These are phyloP conservation scores for Phytophthora cryptogea DNA, from an alignment of 352 stramenopile genomes.

Conservation along the genomic window DNA sequence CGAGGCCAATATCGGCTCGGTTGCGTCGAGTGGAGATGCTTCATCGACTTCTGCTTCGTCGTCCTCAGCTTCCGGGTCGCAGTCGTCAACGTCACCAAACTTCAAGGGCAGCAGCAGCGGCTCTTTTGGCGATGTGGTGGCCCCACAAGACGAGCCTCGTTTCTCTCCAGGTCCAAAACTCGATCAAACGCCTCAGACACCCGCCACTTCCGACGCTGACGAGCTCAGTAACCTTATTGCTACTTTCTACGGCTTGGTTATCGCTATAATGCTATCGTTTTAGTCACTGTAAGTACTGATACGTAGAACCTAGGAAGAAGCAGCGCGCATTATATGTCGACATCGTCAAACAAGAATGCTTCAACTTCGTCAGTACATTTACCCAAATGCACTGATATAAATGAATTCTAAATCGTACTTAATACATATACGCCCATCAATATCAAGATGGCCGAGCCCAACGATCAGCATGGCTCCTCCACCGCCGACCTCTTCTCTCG, in stretches of 20 bases:
- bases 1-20: conserved; percentile 25
- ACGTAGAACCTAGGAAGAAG: conserved; percentile 1
- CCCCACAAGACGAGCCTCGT: conserved; percentile 9
- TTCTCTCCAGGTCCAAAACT: conserved; percentile 21
- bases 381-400: background rate
- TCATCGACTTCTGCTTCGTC: conserved; percentile 14
- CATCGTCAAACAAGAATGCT: too few species aligned
- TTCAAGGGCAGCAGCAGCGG: conserved; percentile 14
- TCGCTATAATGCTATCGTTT: conserved; percentile 12
- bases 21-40: conserved; percentile 8
- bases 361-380: conserved; percentile 3
- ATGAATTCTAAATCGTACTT: background rate
- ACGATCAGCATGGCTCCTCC: conserved; percentile 11
- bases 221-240: conserved; percentile 4
- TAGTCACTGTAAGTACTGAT: conserved; percentile 22
- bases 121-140: conserved; percentile 18
- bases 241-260: conserved; percentile 16
- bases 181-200: conserved; percentile 15
- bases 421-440: conserved; percentile 11
- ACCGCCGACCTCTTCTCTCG: conserved; percentile 48
- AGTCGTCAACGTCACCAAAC: conserved; percentile 4
- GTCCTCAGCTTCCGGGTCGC: conserved; percentile 8
- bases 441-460: conserved; percentile 28
- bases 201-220: conserved; percentile 11
- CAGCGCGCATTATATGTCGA: too few species aligned